Percentiles rank a stretch among this genome's conserved stretches.
Conservation (phyloP, 2,329 filamentous ascomycete species). For the Anisogramma anomala region DNA sequence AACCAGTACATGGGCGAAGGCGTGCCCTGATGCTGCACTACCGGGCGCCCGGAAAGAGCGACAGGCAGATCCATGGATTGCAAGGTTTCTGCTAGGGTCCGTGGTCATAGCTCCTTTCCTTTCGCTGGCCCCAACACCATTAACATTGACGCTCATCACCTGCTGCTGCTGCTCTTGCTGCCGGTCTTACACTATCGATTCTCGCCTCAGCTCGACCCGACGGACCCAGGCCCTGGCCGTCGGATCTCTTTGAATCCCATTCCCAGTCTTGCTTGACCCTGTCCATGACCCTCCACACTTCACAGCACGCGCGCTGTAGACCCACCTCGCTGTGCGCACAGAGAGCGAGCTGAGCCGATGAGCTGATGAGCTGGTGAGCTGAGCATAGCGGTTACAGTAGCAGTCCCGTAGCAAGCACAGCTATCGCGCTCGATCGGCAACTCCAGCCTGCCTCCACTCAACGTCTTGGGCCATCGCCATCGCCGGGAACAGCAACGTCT, state of each 20-base stretch:
- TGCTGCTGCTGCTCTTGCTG: constrained; percentile 10
- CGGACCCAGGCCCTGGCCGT: neutral
- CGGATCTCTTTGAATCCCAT: neutral
- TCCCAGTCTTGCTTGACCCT: constrained; percentile 2
- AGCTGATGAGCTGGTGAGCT: too few relatives aligned
- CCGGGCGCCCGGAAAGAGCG: constrained; percentile 12
- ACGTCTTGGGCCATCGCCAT: too few relatives aligned
- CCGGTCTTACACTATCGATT: neutral
- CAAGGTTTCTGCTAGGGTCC: neutral
- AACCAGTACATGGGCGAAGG: neutral
- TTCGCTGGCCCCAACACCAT: neutral
- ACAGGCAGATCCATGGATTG: constrained; percentile 1
- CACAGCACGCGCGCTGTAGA: neutral
- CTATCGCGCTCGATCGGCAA: neutral
- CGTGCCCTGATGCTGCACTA: neutral
- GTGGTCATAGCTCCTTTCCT: constrained; percentile 10
- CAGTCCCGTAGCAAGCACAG: neutral
- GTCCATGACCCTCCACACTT: neutral
- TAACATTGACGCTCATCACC: constrained; percentile 13
- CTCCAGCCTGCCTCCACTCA: neutral
- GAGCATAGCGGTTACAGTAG: neutral
- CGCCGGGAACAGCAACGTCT: constrained; percentile 7
- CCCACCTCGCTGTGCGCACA: too few relatives aligned
- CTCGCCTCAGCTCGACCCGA: neutral
- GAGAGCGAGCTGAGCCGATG: too few relatives aligned